A percentile compares a stretch with the other conserved stretches of the same genome.
Conservation (phyloP, 179 eudicot genomes). For the Spinacia oleracea region DNA sequence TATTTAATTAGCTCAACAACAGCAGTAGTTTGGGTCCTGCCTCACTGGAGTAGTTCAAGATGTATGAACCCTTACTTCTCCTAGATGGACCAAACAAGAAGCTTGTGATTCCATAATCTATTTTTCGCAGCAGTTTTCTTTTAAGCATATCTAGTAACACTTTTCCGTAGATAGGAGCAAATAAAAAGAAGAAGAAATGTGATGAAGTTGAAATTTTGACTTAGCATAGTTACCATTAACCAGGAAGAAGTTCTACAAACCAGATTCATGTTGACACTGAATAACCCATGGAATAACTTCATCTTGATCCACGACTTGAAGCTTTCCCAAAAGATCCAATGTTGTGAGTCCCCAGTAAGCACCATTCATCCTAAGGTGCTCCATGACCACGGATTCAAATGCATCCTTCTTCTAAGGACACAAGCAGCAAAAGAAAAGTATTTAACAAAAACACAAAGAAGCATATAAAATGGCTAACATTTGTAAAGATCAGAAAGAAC, state of each 20-base stretch:
- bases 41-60: no score
- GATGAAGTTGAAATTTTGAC: background rate
- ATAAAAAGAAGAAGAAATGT: no score
- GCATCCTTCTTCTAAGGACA: slow-evolving; percentile 63
- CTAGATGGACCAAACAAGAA: no score
- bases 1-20: no score
- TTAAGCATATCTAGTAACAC: no score
- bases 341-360: slow-evolving; percentile 96
- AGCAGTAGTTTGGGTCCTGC: no score
- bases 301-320: slow-evolving; percentile 58
- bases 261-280: slow-evolving; percentile 93
- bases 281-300: slow-evolving; percentile 84
- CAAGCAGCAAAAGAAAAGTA: slow-evolving; percentile 6
- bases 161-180: no score
- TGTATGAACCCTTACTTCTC: no score
- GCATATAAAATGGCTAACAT: background rate
- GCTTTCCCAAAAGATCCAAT: slow-evolving; percentile 77
- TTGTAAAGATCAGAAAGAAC: background rate
- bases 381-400: slow-evolving; percentile 78
- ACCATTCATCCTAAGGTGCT: slow-evolving; percentile 82
- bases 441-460: background rate
- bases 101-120: no score
- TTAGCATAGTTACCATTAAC: background rate
- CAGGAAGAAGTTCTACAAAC: slow-evolving; percentile 36
- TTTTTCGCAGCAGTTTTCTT: no score